These are phyloP conservation scores for Furcasterigmium furcatum DNA, from an alignment of 2,329 filamentous ascomycete species.

Conservation along the genomic window DNA sequence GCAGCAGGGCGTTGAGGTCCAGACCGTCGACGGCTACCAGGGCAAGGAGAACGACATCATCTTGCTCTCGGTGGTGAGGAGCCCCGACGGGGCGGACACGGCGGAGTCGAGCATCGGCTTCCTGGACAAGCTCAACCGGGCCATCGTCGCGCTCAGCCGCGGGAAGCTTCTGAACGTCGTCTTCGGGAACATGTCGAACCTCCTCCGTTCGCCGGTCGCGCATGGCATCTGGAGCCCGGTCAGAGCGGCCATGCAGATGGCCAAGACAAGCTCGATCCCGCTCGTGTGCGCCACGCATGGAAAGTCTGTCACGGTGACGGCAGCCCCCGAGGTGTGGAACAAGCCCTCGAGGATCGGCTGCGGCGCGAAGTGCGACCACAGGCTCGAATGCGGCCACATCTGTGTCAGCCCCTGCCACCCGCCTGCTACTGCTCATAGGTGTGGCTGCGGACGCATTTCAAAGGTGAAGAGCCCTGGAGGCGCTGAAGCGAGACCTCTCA, in stretches of 20 bases:
- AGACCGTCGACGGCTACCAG: constrained; percentile 86
- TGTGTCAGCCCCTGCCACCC: background rate
- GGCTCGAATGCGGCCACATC: background rate
- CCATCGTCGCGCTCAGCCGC: constrained; percentile 60
- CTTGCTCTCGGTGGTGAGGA: constrained; percentile 76
- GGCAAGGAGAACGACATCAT: constrained; percentile 88
- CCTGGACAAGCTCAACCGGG: constrained; percentile 57
- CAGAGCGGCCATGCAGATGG: constrained; percentile 32
- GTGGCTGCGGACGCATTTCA: constrained; percentile 4
- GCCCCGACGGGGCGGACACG: constrained; percentile 39
- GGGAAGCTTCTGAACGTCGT: constrained; percentile 79
- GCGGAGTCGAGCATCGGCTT: constrained; percentile 62
- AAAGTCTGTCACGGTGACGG: background rate
- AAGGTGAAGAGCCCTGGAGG: background rate
- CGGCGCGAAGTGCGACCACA: background rate
- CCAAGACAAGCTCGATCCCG: background rate
- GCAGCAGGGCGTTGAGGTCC: constrained; percentile 48
- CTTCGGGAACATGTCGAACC: constrained; percentile 68
- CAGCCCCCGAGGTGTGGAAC: background rate
- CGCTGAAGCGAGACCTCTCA: background rate
- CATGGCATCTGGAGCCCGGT: constrained; percentile 47
- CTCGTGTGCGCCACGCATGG: background rate
- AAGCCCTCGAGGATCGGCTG: background rate
- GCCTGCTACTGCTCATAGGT: background rate
- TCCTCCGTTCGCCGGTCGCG: constrained; percentile 25